A percentile compares a stretch with the other conserved stretches of the same genome.
Evolutionary conservation across 305 asterid genomes (phyloP).

Genomic region (Ilex paraguariensis): DNA sequence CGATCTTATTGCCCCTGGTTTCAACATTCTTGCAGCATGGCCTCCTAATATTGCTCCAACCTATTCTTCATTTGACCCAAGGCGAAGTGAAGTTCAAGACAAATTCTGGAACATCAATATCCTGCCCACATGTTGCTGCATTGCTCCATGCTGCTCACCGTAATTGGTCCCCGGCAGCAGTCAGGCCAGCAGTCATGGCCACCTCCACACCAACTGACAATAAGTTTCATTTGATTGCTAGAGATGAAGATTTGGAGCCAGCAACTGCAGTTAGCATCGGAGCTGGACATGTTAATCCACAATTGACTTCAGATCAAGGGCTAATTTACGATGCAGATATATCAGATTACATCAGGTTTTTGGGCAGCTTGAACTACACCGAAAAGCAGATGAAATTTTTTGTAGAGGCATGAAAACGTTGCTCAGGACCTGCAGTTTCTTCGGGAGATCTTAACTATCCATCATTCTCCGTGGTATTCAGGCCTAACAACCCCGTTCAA

Average conservation of each 20-base stretch:
- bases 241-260: neutral
- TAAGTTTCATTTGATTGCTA: too few relatives aligned
- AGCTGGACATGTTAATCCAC: constrained; percentile 9
- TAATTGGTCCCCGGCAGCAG: constrained; percentile 15
- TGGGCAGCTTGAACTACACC: too few relatives aligned
- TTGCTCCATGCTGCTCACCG: constrained; percentile 10
- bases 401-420: constrained; percentile 1
- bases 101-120: constrained; percentile 16
- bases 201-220: neutral
- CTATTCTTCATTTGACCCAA: too few relatives aligned
- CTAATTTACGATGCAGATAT: neutral
- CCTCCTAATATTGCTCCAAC: too few relatives aligned
- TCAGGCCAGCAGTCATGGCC: constrained; percentile 13
- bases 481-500: constrained; percentile 3
- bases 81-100: neutral
- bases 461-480: constrained; percentile 4
- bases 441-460: constrained; percentile 12
- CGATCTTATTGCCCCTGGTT: too few relatives aligned
- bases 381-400: too few relatives aligned
- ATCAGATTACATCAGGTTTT: too few relatives aligned
- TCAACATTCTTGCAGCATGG: too few relatives aligned
- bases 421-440: neutral
- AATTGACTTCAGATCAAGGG: constrained; percentile 9
- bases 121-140: constrained; percentile 18
- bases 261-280: constrained; percentile 11